phyloP scores from a whole-genome alignment of 78 protist genomes.

The Dictyostelium firmibasis region DNA sequence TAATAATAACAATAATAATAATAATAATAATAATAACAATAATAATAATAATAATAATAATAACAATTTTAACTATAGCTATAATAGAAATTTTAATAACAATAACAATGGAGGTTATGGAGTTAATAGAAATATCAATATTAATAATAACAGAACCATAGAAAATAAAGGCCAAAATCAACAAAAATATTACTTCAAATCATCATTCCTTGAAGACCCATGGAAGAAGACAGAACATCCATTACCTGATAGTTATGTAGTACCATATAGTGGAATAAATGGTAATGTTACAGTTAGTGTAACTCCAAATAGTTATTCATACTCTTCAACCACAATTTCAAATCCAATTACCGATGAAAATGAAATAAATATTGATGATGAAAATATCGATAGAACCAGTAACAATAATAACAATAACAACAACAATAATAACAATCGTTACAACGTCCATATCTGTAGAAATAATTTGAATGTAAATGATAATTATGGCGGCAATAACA shows the following conservation, averaged over 20 bases:
- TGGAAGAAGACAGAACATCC: slow-evolving; percentile 12
- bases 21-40: neutral
- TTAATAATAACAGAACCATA: neutral
- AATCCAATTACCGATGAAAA: neutral
- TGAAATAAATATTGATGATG: neutral
- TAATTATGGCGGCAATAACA: neutral
- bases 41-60: neutral
- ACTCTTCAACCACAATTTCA: neutral
- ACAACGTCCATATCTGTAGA: neutral
- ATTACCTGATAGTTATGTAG: neutral
- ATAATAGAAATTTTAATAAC: neutral
- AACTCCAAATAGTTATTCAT: neutral
- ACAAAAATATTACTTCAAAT: slow-evolving; percentile 14
- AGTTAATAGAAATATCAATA: neutral
- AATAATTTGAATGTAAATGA: neutral
- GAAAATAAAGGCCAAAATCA: neutral
- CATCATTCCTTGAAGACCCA: slow-evolving; percentile 42
- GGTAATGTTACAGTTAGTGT: neutral
- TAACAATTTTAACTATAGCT: neutral
- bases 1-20: neutral
- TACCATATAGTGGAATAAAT: neutral
- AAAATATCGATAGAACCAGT: neutral
- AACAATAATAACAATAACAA: neutral
- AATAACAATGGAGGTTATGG: neutral
- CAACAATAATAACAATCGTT: neutral